Conservation (phyloP, 2,329 filamentous ascomycete genomes). For the Penicillium sp. region DNA sequence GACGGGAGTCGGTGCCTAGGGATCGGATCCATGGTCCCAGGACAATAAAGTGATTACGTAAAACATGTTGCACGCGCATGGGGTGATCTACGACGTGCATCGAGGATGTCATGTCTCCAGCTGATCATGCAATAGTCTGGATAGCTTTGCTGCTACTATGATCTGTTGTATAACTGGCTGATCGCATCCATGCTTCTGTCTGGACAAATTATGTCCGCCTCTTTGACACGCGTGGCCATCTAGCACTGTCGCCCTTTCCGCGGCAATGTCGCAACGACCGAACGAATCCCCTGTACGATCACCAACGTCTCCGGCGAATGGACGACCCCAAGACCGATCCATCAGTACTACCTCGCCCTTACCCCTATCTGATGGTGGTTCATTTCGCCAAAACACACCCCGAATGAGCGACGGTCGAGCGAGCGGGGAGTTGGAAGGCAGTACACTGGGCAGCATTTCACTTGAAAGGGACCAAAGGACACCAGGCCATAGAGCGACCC, state of each 20-base stretch:
- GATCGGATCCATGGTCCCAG: no score
- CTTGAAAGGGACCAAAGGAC: constrained; percentile 32
- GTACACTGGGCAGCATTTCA: constrained; percentile 37
- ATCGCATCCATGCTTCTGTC: constrained; percentile 21
- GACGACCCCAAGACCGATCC: constrained; percentile 3
- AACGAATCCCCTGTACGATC: constrained; percentile 15
- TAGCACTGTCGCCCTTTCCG: constrained; percentile 17
- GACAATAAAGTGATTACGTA: constrained; percentile 10
- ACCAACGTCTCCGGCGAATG: constrained; percentile 19
- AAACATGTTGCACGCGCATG: constrained; percentile 13
- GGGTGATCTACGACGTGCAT: constrained; percentile 15
- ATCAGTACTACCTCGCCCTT: constrained; percentile 2
- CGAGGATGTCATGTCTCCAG: constrained; percentile 1
- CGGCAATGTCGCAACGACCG: constrained; percentile 24
- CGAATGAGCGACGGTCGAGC: constrained; percentile 30
- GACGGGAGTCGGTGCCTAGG: background rate
- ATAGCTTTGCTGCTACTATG: background rate
- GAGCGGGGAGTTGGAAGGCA: constrained; percentile 37
- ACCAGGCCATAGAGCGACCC: constrained; percentile 25
- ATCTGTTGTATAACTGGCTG: background rate
- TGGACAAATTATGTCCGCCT: constrained; percentile 20
- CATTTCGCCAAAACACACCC: constrained; percentile 16
- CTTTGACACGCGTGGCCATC: constrained; percentile 21
- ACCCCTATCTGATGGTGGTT: constrained; percentile 18
- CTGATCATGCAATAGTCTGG: constrained; percentile 1